Conservation (phyloP, 1,139 yeast species). For the Zygoascus sp. region DNA sequence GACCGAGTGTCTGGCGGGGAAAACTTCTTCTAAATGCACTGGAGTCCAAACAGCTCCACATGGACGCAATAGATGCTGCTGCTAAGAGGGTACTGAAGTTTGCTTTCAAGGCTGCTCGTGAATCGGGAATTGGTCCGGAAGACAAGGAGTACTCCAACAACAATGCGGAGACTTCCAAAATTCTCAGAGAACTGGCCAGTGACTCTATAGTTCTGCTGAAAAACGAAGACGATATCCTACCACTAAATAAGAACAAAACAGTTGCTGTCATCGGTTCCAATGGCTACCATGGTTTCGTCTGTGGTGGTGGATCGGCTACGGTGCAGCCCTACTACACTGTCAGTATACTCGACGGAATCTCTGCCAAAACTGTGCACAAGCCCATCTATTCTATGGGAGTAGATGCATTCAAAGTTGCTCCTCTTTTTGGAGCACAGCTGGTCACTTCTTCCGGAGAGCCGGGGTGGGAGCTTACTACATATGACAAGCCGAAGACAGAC, state of each 20-base stretch:
- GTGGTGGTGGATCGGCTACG: constrained; percentile 56
- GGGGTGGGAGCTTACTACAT: constrained; percentile 43
- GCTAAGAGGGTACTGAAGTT: constrained; percentile 45
- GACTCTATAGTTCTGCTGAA: constrained; percentile 51
- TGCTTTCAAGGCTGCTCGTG: constrained; percentile 40
- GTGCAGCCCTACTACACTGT: constrained; percentile 44
- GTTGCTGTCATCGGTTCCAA: constrained; percentile 52
- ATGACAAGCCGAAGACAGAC: constrained; percentile 38
- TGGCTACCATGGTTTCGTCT: constrained; percentile 41
- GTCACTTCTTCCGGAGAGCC: constrained; percentile 35
- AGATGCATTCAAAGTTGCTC: constrained; percentile 38
- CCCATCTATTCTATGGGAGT: constrained; percentile 40
- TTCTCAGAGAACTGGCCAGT: constrained; percentile 46
- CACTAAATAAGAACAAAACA: constrained; percentile 38
- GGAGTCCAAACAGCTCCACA: constrained; percentile 21
- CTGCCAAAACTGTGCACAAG: constrained; percentile 30
- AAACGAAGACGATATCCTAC: constrained; percentile 45
- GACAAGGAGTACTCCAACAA: constrained; percentile 41
- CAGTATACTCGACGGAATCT: constrained; percentile 45
- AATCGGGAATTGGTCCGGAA: constrained; percentile 43
- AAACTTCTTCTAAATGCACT: constrained; percentile 30
- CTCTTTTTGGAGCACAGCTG: constrained; percentile 31
- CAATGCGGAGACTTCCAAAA: constrained; percentile 43
- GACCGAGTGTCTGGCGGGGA: constrained; percentile 49
- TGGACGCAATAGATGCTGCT: constrained; percentile 40